Evolutionary conservation across 306 rosid species (phyloP), one percentile per base, ranked within the genome.

Genomic region (Notholithocarpus densiflorus): DNA sequence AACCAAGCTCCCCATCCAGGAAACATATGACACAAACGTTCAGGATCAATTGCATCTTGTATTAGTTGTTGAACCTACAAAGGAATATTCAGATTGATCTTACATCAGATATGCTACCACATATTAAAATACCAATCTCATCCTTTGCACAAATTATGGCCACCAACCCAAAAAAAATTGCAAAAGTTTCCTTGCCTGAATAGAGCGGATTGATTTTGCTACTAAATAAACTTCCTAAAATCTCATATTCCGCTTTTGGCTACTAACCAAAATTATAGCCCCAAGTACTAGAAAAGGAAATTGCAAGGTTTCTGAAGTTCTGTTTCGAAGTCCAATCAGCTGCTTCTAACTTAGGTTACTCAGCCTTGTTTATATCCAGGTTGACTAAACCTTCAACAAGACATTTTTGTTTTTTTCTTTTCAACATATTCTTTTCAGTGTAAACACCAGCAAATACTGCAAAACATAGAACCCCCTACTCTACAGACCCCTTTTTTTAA

Each of bases 1-100:
- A 92, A 77, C 97, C 98, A 92, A 37, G 97, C 88, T 78, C 91
- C 98, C 98, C 98, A 94, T 72, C 98, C 98, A 60, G 98, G 93
- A 87, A 81, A 94, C 94, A 94, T 62, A 75, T 92, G 95, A 76
- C 93, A 94, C 52, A 91, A 87, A 24, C 97, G 90, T 81, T 94
- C 97, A 0, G 98, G 78, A 82, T 94, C 98, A 43, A 89, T 88
- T 31, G 98, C 97, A 84, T 94, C 98, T 77, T 92, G 98, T 69
- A 94, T 89, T 45, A 92, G 93, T 79, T 92, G 97, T 86, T 94
- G 98, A 43, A 92, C 97, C 98, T 94, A 85, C 80, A 69, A 79
- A 72, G 20, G 51, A 40, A 71, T 40, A 77, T 18, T 79, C 69
- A 3, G 68, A 69, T 60, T 45, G 61, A 64, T 56, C 24, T 75